Percentiles rank a stretch among this genome's conserved stretches.
These are phyloP conservation scores for Oryza punctata DNA, from an alignment of 176 grass and related monocot genomes.

Conservation along the genomic window DNA sequence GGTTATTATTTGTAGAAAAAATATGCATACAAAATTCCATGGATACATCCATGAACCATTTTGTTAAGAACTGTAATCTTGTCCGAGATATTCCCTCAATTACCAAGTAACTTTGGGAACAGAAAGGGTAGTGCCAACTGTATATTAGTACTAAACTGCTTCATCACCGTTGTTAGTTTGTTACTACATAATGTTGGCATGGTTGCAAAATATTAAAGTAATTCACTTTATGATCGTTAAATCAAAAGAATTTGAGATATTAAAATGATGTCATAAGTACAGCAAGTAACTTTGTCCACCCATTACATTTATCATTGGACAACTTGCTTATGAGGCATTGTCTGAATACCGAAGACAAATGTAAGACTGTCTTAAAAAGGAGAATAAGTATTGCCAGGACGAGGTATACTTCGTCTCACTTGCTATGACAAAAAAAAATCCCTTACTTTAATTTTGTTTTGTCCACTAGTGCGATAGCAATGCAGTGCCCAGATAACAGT, in stretches of 20 bases:
- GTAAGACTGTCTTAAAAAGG: background rate
- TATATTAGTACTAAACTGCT: background rate
- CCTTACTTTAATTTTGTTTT: slow-evolving; percentile 90
- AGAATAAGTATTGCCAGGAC: background rate
- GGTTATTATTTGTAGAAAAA: background rate
- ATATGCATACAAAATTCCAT: background rate
- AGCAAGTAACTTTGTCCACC: background rate
- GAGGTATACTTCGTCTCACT: background rate
- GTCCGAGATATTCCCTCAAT: background rate
- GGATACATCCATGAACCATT: background rate
- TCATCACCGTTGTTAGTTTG: background rate
- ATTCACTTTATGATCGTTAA: background rate
- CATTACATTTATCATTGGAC: background rate
- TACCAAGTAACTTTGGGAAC: background rate
- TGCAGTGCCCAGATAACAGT: slow-evolving; percentile 72
- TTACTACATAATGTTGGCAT: background rate
- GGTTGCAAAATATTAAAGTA: background rate
- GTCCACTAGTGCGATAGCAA: slow-evolving; percentile 93
- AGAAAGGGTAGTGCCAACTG: background rate
- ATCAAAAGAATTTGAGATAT: slow-evolving; percentile 10
- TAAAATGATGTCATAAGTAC: background rate
- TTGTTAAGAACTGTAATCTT: background rate
- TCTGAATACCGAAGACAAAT: background rate
- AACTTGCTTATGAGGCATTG: background rate
- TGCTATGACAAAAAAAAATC: background rate